Evolutionary conservation across 257 asterid species (phyloP), one percentile per base, ranked within the genome.

Genomic region (Pogostemon cablin): DNA sequence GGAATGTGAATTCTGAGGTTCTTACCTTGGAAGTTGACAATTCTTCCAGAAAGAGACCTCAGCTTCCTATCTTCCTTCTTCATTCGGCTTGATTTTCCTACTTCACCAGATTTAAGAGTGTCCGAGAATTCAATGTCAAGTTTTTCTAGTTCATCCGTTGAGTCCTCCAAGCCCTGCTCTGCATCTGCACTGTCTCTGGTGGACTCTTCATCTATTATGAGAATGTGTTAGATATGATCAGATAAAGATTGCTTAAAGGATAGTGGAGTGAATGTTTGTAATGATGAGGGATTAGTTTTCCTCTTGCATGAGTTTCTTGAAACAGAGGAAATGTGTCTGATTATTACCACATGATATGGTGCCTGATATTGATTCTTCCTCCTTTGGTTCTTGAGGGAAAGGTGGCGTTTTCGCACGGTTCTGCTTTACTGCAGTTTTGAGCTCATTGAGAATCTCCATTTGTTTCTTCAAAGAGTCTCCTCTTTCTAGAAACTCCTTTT

Each of bases 401-500:
- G 61, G 56, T 75, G 32, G 32, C 1, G 32, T 86, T 62, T 80
- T 79, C 42, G 61, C 82, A 3, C 43, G 84, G 0, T 79, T 80
- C 6, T 86, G 81, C 47, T 66, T 72, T 6, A 90, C 64, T 3
- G 82, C 87, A 10, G 75, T 80, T 68, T 93, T 88, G 6, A 93
- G 92, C 71, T 90, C 87, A 35, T 79, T 34, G 41, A 93, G 98
- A 37, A 90, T 81, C 76, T 90, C 93, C 89, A 90, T 75, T 80
- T 93, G 98, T 20, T 87, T 84, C 87, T 77, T 87, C 86, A 93
- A 70, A 6, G 85, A 83, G 5, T 88, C 90, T 0, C 93, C 96
- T 42, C 97, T 82, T 40, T 90, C 98, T 8, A 88, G 76, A 62
- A 90, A 88, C 84, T 93, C 98, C n/a, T 74, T 85, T 75, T 93